Base-by-base conservation (phyloP, 2,329 filamentous ascomycete species). In the Lachnellula hyalina region DNA sequence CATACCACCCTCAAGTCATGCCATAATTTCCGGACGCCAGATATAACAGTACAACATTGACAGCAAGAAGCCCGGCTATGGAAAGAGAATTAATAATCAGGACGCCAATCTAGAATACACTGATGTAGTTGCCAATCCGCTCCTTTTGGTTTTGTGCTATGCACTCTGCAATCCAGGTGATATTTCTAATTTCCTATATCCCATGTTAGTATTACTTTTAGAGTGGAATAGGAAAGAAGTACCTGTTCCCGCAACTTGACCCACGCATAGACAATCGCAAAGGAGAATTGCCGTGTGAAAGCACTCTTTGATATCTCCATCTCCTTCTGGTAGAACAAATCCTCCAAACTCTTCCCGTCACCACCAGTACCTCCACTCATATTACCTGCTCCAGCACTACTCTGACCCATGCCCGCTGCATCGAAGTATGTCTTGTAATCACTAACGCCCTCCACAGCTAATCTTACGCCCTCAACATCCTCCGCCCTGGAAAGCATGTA, bases 61-160 rank as follows among this genome's bases (percentile, higher is more conserved):
- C 54, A 54, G 46, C 50, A 42, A 44, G 35, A 56, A 52, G 49
- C 44, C 41, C 51, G 38, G 51, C 49, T 47, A 59, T 51, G 41
- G 51, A 56, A 52, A 40, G 45, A 61, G 23, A 52, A 52, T 54
- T 56, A 55, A 55, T 48, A 52, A 58, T 53, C 32, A 52, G 17
- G n/a, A 38, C 47, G 35, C 45, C 25, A 32, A 54, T 58, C 60
- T 75, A 96, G 75, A 99, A 96, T 59, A 97, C 94, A 74, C 91
- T 96, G 72, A 99, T 99, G 75, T 96, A 99, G 76, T 97, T 99
- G 66, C 90, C 89, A 71, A 99, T 97, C 70, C 94, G 85, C 74
- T 99, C 94, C 78, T 99, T 99, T 75, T 99, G 94, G 78, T 96
- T 96, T 76, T 99, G 94, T 53, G 94, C 94, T 81, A 99, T 99